These are phyloP conservation scores for Cryptosporidium ryanae DNA, from an alignment of 169 alveolate genomes.

Conservation along the genomic window DNA sequence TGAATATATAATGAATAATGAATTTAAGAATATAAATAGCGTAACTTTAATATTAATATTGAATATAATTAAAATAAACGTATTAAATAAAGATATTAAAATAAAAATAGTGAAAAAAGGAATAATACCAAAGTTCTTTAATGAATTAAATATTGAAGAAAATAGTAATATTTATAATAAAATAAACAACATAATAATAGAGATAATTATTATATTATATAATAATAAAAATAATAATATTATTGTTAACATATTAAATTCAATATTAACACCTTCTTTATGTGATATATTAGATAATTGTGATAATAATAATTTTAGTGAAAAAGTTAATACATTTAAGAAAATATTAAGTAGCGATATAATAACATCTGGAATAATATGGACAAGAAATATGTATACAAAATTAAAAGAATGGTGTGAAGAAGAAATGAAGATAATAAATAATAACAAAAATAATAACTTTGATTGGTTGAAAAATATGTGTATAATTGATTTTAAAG, in stretches of 20 bases:
- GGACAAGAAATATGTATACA: constrained; percentile 59
- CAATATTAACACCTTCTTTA: constrained; percentile 64
- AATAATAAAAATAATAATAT: not conserved
- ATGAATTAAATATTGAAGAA: not conserved
- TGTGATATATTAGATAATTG: constrained; percentile 12
- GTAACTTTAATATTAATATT: not conserved
- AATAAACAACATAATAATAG: constrained; percentile 7
- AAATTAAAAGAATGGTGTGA: constrained; percentile 37
- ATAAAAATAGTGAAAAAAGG: constrained; percentile 6
- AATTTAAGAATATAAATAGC: not conserved
- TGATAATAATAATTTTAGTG: not conserved
- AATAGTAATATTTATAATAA: constrained; percentile 6
- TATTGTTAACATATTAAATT: constrained; percentile 7
- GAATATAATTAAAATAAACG: constrained; percentile 20
- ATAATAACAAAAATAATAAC: not conserved
- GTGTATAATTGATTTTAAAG: constrained; percentile 1
- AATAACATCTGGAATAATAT: constrained; percentile 46
- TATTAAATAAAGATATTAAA: constrained; percentile 7
- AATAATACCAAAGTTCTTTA: constrained; percentile 38
- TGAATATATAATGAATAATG: not conserved
- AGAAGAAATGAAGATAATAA: not conserved
- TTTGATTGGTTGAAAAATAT: not conserved
- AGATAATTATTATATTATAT: constrained; percentile 7
- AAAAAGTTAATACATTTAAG: not conserved
- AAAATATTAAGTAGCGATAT: constrained; percentile 1